Base-by-base conservation (phyloP, 805 yeast species). In the Suhomyces sp. region DNA sequence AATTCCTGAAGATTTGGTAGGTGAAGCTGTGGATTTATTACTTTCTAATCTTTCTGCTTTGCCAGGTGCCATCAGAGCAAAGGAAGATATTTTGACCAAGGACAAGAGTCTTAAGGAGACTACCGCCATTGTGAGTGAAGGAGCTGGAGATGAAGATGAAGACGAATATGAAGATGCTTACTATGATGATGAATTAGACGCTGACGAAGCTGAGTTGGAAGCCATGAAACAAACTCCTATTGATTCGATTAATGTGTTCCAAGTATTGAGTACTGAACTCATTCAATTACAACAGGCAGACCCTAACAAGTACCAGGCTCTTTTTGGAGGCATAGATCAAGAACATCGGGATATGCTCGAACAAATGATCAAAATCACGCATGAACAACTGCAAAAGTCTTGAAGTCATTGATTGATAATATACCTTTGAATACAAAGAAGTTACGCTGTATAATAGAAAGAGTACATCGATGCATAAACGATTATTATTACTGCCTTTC, bases 141-240 rank as follows among this genome's bases (percentile, higher is more conserved):
- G 35, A 7, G 60, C 38, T 16, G 58, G 46, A 22, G 60, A 46
- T 15, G 63, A 53, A 22, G 53, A 49, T 4, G 63, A 47, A 2
- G 68, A 56, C 11, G 63, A 61, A n/a, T 58, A 53, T 17, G 63
- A 50, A 22, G 59, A 44, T 15, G 56, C 44, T 3, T 51, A 47
- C 15, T 55, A 45, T 25, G 64, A 47, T 3, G 60, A 56, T 7
- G 53, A 45, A 10, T 55, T 54, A 33, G 83, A 77, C 45, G 79
- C 77, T 7, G 80, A 78, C 33, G 93, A 83, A 31, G 93, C 84
- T 6, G 70, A 85, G 28, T 79, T 81, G 29, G 97, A 90, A 52
- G 96, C 96, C 7, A 68, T 84, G 53, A 76, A 84, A 17, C 83
- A 81, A 45, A 83, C 91, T 1, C 81, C 95, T 3, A 70, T 93